Percentiles rank a stretch among this genome's conserved stretches.
Conservation (phyloP, 768 basidiomycete genomes). For the Hydnomerulius pinastri region DNA sequence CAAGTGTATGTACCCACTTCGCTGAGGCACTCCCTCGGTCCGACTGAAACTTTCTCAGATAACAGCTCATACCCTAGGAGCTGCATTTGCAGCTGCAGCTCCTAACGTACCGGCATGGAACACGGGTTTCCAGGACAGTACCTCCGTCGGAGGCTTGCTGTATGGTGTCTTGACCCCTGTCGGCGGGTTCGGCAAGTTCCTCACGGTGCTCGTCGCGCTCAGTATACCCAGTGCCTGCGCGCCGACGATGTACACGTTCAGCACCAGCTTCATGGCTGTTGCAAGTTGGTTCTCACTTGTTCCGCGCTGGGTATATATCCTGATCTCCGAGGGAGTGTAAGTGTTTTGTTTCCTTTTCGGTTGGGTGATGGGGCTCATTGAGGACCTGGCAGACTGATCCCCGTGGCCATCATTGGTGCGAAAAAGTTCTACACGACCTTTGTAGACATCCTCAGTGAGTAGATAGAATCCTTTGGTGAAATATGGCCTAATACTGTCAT, state of each 20-base stretch:
- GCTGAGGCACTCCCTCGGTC: background rate
- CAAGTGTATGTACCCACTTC: conserved; percentile 36
- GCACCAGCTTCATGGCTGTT: conserved; percentile 46
- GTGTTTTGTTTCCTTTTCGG: conserved; percentile 11
- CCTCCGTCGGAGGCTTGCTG: conserved; percentile 48
- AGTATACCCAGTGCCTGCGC: conserved; percentile 56
- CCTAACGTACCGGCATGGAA: conserved; percentile 40
- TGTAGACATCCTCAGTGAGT: conserved; percentile 41
- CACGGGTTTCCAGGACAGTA: conserved; percentile 39
- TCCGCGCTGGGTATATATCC: conserved; percentile 49
- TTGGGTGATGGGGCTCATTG: background rate
- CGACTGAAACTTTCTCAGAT: conserved; percentile 27
- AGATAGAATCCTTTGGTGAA: background rate
- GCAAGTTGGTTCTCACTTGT: conserved; percentile 33
- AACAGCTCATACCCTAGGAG: conserved; percentile 45
- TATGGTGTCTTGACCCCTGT: conserved; percentile 39
- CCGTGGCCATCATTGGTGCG: conserved; percentile 50
- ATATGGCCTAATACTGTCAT: background rate
- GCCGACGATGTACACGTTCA: conserved; percentile 60
- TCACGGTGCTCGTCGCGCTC: conserved; percentile 52
- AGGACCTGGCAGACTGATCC: conserved; percentile 38
- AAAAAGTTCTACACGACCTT: conserved; percentile 46
- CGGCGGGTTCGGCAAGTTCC: conserved; percentile 48
- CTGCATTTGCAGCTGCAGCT: conserved; percentile 46
- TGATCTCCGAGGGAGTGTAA: conserved; percentile 47